Base-by-base conservation (phyloP, 164 flowering plant genomes). In the Protea cynaroides region DNA sequence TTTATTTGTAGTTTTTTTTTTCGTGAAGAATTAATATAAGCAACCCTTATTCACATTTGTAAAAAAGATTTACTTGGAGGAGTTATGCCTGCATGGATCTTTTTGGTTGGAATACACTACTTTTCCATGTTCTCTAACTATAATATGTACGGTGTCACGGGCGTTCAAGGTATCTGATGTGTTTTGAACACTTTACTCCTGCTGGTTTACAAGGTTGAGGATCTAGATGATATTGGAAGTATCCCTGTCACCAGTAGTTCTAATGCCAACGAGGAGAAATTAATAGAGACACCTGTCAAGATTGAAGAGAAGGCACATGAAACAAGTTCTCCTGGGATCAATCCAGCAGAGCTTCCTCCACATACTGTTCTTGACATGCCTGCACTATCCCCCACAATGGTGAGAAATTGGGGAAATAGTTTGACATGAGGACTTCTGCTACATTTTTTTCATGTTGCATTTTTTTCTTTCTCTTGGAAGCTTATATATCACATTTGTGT, bases 331-430 rank as follows among this genome's bases (percentile, higher is more conserved):
- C 7, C 18, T 49, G 52, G 18, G 18, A 15, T 49, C 52, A 49
- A 15, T 18, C 19, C 17, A 18, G 14, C 85, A 88, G 96, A 83
- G 57, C 56, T 64, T 72, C 78, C 92, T 64, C 38, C 80, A 56
- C 90, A 90, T 70, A 56, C 65, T 56, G 79, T 89, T 72, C 69
- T 89, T 67, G 82, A 49, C 63, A 92, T 92, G 98, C 98, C 98
- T 58, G 95, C 98, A 63, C 78, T 92, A 52, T 89, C 96, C 57
- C 98, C 98, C 56, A 92, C 98, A 18, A 92, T 92, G 98, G 98
- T 92, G 75, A 71, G 78, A 61, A 65, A 18, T 24, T 54, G 13
- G 43, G 44, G 34, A 37, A 56, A 23, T 17, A 34, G 40, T 56
- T 68, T 34, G 49, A 23, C 53, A 29, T 21, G 22, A 24, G 22